Evolutionary conservation across 2,329 filamentous ascomycete genomes (phyloP), one percentile per base, ranked within the genome.

Genomic region (Fusarium nodosum): DNA sequence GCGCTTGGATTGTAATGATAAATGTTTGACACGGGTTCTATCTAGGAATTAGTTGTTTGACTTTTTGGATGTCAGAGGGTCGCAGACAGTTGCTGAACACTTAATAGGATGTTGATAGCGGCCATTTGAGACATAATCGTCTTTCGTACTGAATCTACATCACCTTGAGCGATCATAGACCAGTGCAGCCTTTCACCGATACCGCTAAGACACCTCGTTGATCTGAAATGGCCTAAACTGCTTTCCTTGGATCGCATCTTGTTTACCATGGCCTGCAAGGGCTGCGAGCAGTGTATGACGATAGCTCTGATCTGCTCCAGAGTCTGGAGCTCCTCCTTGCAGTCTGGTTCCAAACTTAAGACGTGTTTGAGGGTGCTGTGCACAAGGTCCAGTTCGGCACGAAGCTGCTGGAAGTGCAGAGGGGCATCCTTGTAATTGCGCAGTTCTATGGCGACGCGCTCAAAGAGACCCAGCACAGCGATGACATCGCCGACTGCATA

Each of bases 181-280:
- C 33, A 56, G n/a, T 56, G 44, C 2, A 51, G 53, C 2, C 33
- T 51, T 4, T 46, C 28, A 0, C 33, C 26, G 2, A 51, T n/a
- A 3, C 11, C 30, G 0, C 6, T 7, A 4, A 51, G n/a, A 1
- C 16, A 30, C 8, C 4, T 50, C 0, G 42, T 38, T 1, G 26
- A 30, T 16, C 4, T 51, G 4, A 56, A 56, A 2, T 51, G 44
- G 1, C 44, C 44, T 1, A 56, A 5, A 6, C 33, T 39, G 16
- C 4, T 39, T 13, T 56, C 44, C 15, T 56, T 56, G 5, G 33
- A 22, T 13, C 44, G 20, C 44, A 56, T 56, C 4, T 39, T 56
- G 3, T 56, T 47, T 5, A 15, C 16, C 44, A 56, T 51, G 7
- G 12, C 4, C 7, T 56, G 26, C 4, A 39, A 39, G 1, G 33